Conservation (phyloP, 1,284 basidiomycete genomes). For the Sporisorium graminicola region DNA sequence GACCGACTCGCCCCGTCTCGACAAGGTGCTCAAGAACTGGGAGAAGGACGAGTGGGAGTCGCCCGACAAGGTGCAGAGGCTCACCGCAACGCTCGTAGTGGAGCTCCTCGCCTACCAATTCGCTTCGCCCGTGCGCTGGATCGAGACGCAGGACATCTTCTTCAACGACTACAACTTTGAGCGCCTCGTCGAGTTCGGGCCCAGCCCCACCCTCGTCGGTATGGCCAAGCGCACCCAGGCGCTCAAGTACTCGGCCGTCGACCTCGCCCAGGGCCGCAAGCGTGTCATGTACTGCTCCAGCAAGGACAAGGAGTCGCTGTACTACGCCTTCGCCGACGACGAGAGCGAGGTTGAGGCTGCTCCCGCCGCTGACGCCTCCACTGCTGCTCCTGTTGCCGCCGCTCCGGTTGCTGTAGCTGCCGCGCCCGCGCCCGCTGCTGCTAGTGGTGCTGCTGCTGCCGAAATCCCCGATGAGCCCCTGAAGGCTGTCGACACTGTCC, state of each 20-base stretch:
- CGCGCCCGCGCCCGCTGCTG: slow-evolving; percentile 72
- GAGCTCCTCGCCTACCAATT: slow-evolving; percentile 97
- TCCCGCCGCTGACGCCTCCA: slow-evolving; percentile 71
- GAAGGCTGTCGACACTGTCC: slow-evolving; percentile 90
- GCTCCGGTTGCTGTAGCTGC: slow-evolving; percentile 72
- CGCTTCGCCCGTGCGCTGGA: slow-evolving; percentile 84
- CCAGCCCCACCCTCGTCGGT: slow-evolving; percentile 92
- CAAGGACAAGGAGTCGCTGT: slow-evolving; percentile 96
- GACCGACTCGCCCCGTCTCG: slow-evolving; percentile 83
- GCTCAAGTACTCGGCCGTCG: slow-evolving; percentile 92
- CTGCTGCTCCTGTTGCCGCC: slow-evolving; percentile 67
- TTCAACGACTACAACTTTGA: slow-evolving; percentile 90
- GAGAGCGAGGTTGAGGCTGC: slow-evolving; percentile 70
- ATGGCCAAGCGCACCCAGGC: slow-evolving; percentile 96
- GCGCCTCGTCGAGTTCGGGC: slow-evolving; percentile 93
- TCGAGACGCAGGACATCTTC: slow-evolving; percentile 95
- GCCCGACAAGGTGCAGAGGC: slow-evolving; percentile 84
- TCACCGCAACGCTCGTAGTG: slow-evolving; percentile 94
- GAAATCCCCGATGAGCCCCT: slow-evolving; percentile 89
- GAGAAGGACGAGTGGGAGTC: slow-evolving; percentile 89
- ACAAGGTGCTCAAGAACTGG: slow-evolving; percentile 92
- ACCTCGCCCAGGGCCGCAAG: slow-evolving; percentile 84
- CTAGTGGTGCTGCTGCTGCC: slow-evolving; percentile 74
- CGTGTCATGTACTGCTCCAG: slow-evolving; percentile 91
- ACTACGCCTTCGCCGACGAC: slow-evolving; percentile 97